Base-by-base conservation (phyloP, 805 yeast species). In the Metschnikowia noctiluminum region DNA sequence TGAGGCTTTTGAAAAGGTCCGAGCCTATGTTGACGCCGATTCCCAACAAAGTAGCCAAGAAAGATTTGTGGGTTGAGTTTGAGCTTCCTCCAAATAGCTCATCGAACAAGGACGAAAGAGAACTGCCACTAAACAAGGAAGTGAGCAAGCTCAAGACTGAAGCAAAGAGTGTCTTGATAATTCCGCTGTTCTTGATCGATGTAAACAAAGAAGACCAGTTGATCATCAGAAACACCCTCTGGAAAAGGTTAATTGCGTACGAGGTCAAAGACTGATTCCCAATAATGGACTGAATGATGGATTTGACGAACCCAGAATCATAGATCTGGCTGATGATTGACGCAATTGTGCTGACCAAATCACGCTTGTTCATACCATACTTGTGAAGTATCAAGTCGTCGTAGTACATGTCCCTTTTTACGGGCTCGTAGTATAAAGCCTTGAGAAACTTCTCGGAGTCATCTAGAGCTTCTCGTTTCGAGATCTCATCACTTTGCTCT, bases 131-230 rank as follows among this genome's bases (percentile, higher is more conserved):
- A 42, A 55, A 55, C 38, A 55, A 46, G n/a, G 55, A 56, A 7
- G 57, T 30, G 28, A 53, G 32, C 45, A 60, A 57, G 26, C 35
- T 46, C 45, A 58, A 38, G 21, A 57, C 45, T 10, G 50, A 37
- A 10, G 38, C 26, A 48, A 62, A 55, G 11, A 62, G 34, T 2
- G 49, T 48, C 35, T 50, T 49, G 39, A 59, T 58, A 38, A 62
- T 44, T 21, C 65, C 69, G 34, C 69, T 64, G 39, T 58, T 57
- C 48, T 64, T 65, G 40, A 67, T 55, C 13, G 61, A 50, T 15
- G 50, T 50, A 50, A 56, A 64, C 38, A 67, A 42, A 6, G 54
- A 43, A 6, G 50, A 28, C 51, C 61, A 62, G 47, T 64, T 55
- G 46, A 58, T 56, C 40, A 59, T 58, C 38, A 51, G 45, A 44